Evolutionary conservation across 108 stramenopile species (phyloP).

Genomic region (Licmophora abbreviata): DNA sequence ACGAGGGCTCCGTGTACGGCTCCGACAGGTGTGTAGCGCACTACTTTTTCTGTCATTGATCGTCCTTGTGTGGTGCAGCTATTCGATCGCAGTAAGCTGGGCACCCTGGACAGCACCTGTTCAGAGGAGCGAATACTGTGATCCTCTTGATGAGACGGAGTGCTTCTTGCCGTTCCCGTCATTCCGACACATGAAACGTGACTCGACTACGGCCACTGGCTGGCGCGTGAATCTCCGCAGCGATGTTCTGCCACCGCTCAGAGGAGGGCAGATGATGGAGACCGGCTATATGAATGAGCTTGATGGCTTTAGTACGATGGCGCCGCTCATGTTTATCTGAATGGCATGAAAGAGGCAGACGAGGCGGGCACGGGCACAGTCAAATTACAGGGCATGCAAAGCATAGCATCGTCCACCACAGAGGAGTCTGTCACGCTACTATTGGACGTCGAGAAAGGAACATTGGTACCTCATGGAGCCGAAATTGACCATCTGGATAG

Average conservation of each 20-base stretch:
- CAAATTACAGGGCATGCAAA: constrained; percentile 37
- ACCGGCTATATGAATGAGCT: constrained; percentile 48
- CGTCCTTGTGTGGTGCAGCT: constrained; percentile 7
- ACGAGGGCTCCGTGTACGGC: too few relatives aligned
- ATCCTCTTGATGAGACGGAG: constrained; percentile 57
- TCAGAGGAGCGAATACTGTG: constrained; percentile 20
- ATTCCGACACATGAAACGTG: constrained; percentile 44
- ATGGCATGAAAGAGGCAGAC: constrained; percentile 48
- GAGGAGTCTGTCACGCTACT: constrained; percentile 50
- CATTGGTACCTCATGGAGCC: constrained; percentile 55
- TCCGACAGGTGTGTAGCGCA: too few relatives aligned
- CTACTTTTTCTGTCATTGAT: background rate
- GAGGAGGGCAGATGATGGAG: constrained; percentile 25
- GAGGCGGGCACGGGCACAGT: too few relatives aligned
- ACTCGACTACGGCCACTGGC: constrained; percentile 36
- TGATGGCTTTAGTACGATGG: constrained; percentile 78
- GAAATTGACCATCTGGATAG: constrained; percentile 59
- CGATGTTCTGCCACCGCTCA: constrained; percentile 23
- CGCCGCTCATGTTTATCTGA: constrained; percentile 66
- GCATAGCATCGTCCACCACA: constrained; percentile 43
- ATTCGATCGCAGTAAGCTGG: constrained; percentile 11
- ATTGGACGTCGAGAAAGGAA: constrained; percentile 32
- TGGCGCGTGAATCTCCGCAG: constrained; percentile 32
- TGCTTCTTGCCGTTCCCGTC: constrained; percentile 74
- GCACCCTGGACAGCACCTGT: constrained; percentile 1